Base-by-base conservation (phyloP, 306 rosid species). In the Begonia fuchsioides region DNA sequence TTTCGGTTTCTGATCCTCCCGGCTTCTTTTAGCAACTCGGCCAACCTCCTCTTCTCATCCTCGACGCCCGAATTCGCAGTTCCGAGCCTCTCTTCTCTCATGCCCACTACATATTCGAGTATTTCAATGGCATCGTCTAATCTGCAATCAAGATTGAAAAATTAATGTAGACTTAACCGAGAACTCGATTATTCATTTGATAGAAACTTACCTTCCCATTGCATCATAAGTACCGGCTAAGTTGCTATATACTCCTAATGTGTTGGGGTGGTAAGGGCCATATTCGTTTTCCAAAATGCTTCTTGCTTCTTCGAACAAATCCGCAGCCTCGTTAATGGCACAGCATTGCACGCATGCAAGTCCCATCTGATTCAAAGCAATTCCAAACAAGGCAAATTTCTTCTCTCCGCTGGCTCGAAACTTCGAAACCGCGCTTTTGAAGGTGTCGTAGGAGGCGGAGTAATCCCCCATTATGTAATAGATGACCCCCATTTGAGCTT, bases 21-120 rank as follows among this genome's bases (percentile, higher is more conserved):
- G 0, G 88, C 81, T 51, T 86, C 96, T 76, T 73, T 81, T 72
- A 81, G 50, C 71, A 81, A 64, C 68, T 76, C 88, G 6, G 74
- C 67, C 68, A 86, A 67, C 71, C 96, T 76, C 45, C 77, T 67
- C 70, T 77, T 76, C 86, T 86, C 96, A n/a, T 86, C 88, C 8
- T 63, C 79, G 44, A 82, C 85, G 39, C 81, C 93, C 14, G 93
- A 85, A 61, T 79, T 76, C 14, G 96, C 86, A 9, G 90, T 76
- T 69, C 90, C 96, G 3, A 79, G 83, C 68, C 79, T 74, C 79
- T 86, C 96, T 57, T 86, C 93, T 72, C 96, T 79, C 90, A 82
- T 72, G 17, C 88, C 88, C 60, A 86, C 83, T 12, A 82, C 72
- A 60, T 76, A 64, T 53, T 79, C 93, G 64, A 86, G 64, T 55